Percentiles rank a stretch among this genome's conserved stretches.
Conservation (phyloP, 441 rosid genomes). For the Erodium texanum region DNA sequence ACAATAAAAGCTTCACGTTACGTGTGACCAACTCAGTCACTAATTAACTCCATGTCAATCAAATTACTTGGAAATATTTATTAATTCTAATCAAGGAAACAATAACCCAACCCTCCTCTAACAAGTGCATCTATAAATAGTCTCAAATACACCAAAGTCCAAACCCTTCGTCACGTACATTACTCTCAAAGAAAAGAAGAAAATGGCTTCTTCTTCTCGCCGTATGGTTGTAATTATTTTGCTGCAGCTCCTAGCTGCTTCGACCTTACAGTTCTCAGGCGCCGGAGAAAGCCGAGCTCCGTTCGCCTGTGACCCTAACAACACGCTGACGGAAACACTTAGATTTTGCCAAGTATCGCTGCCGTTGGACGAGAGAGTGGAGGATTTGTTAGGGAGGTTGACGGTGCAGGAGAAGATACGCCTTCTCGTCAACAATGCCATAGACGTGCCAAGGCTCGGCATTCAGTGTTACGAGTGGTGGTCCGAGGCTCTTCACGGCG, state of each 20-base stretch:
- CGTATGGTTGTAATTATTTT: not conserved
- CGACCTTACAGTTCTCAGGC: slow-evolving; percentile 10
- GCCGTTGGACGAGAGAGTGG: slow-evolving; percentile 50
- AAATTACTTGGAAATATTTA: too few relatives aligned
- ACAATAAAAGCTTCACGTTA: too few relatives aligned
- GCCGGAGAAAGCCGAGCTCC: slow-evolving; percentile 35
- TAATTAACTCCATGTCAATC: too few relatives aligned
- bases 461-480: slow-evolving; percentile 92
- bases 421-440: slow-evolving; percentile 63
- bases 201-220: not conserved
- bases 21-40: too few relatives aligned
- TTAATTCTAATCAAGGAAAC: too few relatives aligned
- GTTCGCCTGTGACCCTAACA: slow-evolving; percentile 76
- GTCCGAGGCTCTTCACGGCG: slow-evolving; percentile 98
- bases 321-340: slow-evolving; percentile 43
- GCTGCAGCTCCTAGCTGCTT: slow-evolving; percentile 5
- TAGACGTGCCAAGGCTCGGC: slow-evolving; percentile 64
- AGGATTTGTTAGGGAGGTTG: slow-evolving; percentile 57
- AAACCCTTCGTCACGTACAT: too few relatives aligned
- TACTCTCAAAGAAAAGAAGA: too few relatives aligned
- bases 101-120: too few relatives aligned
- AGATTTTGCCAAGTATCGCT: slow-evolving; percentile 49
- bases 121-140: too few relatives aligned
- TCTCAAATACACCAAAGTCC: too few relatives aligned
- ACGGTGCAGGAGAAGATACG: slow-evolving; percentile 66